These are phyloP conservation scores for Diphasiastrum complanatum DNA, from an alignment of 83 land plant species.

Conservation along the genomic window DNA sequence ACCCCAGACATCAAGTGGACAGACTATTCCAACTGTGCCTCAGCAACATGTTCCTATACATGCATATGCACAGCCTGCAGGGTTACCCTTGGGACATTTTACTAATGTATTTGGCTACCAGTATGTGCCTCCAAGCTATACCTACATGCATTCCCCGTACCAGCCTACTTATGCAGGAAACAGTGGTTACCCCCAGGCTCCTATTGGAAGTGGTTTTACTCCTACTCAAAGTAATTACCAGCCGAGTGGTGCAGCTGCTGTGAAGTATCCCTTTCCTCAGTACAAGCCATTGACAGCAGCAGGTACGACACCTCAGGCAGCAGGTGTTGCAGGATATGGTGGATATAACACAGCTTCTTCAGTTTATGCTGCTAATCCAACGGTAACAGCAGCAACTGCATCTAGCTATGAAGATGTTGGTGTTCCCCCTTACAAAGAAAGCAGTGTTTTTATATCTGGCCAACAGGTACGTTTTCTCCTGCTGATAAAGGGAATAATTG, in stretches of 20 bases:
- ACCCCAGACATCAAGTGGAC: not conserved
- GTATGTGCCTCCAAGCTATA: constrained; percentile 12
- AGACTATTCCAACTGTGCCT: not conserved
- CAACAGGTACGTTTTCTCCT: constrained; percentile 14
- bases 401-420: constrained; percentile 6
- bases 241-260: not conserved
- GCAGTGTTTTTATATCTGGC: not conserved
- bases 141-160: constrained; percentile 7
- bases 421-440: constrained; percentile 9
- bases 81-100: not conserved
- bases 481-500: no score
- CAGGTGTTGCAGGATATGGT: constrained; percentile 7
- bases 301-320: not conserved
- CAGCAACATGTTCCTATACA: no score
- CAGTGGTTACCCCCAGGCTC: not conserved
- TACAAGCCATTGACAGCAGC: not conserved
- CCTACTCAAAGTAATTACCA: no score
- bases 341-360: not conserved
- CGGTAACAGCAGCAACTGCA: constrained; percentile 9
- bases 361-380: not conserved
- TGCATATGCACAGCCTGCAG: constrained; percentile 3
- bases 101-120: constrained; percentile 6
- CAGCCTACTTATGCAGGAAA: constrained; percentile 1
- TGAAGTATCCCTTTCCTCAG: constrained; percentile 7
- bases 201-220: no score